Evolutionary conservation across 495 filamentous ascomycete species (phyloP), one percentile per base, ranked within the genome.

Genomic region (Aspergillus campestris): DNA sequence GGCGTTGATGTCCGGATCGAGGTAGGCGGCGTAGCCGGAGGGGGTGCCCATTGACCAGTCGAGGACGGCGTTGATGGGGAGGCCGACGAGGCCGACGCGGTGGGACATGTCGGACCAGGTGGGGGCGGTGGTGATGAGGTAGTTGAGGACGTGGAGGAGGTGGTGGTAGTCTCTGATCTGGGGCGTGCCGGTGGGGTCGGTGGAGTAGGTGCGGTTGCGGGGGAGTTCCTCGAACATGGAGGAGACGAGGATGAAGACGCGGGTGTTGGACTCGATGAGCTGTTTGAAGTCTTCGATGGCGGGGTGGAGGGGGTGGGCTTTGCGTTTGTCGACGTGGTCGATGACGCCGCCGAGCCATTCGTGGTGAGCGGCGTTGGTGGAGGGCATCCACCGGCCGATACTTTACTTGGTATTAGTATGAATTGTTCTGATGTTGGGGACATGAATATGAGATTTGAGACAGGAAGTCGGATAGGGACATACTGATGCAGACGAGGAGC

Each of bases 1-100:
- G 11, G 52, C 61, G 47, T 88, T 89, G 41, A 90, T 79, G 4
- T 84, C 77, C 0, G 75, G 74, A 42, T 82, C 73, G 0, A 84
- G 58, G 57, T 86, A 89, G 1, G 77, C 77, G 0, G 80, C 79
- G 45, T 78, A 78, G 0, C 84, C 84, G 40, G 72, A 78, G 0
- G 75, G 70, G 0, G 84, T 88, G 8, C 77, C 80, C 80, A 86
- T 86, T 5, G 80, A 80, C 69, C 83, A 87, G 55, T 86, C 81
- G 10, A 88, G 74, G 15, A 87, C 70, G 4, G 81, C 82, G 39
- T 73, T 75, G 59, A 87, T 77, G 3, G 84, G 84, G 1, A 84
- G 64, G 0, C 84, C 83, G 18, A 86, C 78, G 52, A 86, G 70
- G 6, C 79, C 80, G 0, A 79, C 74, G 0, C 73, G 65, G 35